Percentiles rank a stretch among this genome's conserved stretches.
Conservation (phyloP, 164 flowering plant genomes). For the Aristolochia californica region DNA sequence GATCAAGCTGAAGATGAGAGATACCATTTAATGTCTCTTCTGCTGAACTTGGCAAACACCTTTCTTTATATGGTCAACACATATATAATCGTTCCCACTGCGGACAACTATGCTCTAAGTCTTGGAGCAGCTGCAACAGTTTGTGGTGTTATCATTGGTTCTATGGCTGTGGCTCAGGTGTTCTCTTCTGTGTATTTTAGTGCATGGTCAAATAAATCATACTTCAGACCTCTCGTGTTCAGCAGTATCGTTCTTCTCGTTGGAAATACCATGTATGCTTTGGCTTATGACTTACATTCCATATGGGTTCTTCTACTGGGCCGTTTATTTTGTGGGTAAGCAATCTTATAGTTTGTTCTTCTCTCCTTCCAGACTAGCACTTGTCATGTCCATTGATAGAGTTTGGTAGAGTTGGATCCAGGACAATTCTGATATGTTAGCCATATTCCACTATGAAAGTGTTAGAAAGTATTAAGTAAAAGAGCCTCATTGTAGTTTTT, state of each 20-base stretch:
- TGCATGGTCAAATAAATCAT: constrained; percentile 62
- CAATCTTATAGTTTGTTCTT: constrained; percentile 1
- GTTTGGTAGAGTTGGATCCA: neutral
- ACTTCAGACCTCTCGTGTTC: constrained; percentile 48
- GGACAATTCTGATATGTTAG: too few relatives aligned
- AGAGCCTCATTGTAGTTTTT: too few relatives aligned
- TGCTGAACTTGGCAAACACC: constrained; percentile 44
- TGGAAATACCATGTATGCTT: constrained; percentile 43
- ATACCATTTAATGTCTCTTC: constrained; percentile 42
- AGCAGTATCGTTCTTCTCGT: constrained; percentile 47
- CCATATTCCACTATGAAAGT: too few relatives aligned
- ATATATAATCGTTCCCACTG: constrained; percentile 51
- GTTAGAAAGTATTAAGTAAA: too few relatives aligned
- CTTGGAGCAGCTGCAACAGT: constrained; percentile 61
- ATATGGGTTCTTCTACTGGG: constrained; percentile 40
- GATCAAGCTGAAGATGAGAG: constrained; percentile 25
- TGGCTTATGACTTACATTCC: constrained; percentile 51
- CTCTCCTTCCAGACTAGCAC: neutral
- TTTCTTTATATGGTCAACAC: constrained; percentile 57
- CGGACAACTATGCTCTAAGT: constrained; percentile 42
- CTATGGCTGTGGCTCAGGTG: constrained; percentile 60
- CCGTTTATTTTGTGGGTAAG: constrained; percentile 54
- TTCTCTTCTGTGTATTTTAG: constrained; percentile 56
- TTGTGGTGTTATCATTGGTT: constrained; percentile 53
- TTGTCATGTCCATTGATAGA: neutral